Evolutionary conservation across 2,329 filamentous ascomycete species (phyloP), one percentile per base, ranked within the genome.

Genomic region (Calycina marina): DNA sequence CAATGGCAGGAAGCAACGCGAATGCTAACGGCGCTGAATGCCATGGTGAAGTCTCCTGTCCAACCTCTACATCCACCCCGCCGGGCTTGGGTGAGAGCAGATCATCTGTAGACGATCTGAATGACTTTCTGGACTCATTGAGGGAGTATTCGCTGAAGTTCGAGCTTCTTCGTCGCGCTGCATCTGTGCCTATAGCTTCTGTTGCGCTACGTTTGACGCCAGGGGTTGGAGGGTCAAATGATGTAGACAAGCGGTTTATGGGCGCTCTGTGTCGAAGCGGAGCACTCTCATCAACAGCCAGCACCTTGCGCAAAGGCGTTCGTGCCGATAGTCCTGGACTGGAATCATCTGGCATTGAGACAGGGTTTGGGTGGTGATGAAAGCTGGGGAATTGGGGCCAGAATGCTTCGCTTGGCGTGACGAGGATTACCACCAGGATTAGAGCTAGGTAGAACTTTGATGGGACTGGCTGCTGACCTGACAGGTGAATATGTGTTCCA

Each of bases 1-100:
- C 83, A n/a, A 93, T 52, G 1, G 86, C 85, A 3, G 88, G 88
- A 10, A 96, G 59, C 29, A 94, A 65, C 3, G 84, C 86, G 51
- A 93, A 78, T 0, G 73, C 77, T 18, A 96, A 60, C 1, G 88
- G 85, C n/a, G 81, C 62, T 2, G 75, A 81, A 39, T 90, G 76
- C 70, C 84, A 83, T 39, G 74, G 65, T 2, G 79, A 78, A 32
- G 70, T 62, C 22, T 77, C 71, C 11, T 61, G 54, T 12, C 57
- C 47, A 15, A 57, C 37, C 16, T 63, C 43, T 14, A 56, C 53
- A 5, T 47, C 40, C 34, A 45, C 42, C 31, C 44, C 43, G 45
- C 41, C 59, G 44, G 43, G 72, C 58, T 56, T 76, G 51, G 62
- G 64, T 16, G 71, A 60, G 5, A 88, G 59, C 15, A 90, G 60